Evolutionary conservation across 2,329 filamentous ascomycete species (phyloP).

Genomic region (Exophiala aquamarina): DNA sequence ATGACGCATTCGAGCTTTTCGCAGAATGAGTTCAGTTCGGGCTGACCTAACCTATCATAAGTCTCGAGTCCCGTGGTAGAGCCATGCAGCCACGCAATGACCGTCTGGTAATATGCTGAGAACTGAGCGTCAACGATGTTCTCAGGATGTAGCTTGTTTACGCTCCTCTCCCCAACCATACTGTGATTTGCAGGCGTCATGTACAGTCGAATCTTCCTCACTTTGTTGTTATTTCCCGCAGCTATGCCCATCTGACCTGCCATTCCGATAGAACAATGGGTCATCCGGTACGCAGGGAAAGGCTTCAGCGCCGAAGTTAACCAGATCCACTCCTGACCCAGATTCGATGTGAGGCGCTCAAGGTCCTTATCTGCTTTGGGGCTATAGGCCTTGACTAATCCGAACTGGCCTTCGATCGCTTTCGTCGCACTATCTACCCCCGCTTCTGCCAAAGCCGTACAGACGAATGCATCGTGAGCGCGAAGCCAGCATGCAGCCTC

Average conservation of each 20-base stretch:
- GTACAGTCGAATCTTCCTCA: conserved; percentile 14
- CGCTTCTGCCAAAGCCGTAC: conserved; percentile 36
- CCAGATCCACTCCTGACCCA: conserved; percentile 24
- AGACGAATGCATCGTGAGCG: conserved; percentile 40
- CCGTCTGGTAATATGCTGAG: conserved; percentile 36
- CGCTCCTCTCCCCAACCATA: conserved; percentile 34
- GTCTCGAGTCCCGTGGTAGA: conserved; percentile 12
- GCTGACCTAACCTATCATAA: conserved; percentile 17
- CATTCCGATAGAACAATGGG: conserved; percentile 25
- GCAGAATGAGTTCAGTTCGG: conserved; percentile 15
- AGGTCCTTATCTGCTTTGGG: conserved; percentile 20
- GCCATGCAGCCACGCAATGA: conserved; percentile 25
- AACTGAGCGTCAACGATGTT: conserved; percentile 39
- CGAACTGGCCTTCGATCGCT: conserved; percentile 25
- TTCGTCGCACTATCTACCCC: conserved; percentile 30
- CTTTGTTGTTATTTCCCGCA: conserved; percentile 4
- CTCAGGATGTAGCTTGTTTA: conserved; percentile 36
- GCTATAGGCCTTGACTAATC: conserved; percentile 25
- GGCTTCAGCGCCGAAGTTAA: conserved; percentile 24
- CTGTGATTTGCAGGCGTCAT: conserved; percentile 20
- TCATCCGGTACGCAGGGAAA: conserved; percentile 27
- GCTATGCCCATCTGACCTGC: conserved; percentile 14
- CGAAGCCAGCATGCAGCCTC: conserved; percentile 40
- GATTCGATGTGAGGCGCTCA: conserved; percentile 8
- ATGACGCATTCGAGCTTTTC: conserved; percentile 21